phyloP scores from a whole-genome alignment of 148 eudicot species.

The Rhododendron williamsianum region DNA sequence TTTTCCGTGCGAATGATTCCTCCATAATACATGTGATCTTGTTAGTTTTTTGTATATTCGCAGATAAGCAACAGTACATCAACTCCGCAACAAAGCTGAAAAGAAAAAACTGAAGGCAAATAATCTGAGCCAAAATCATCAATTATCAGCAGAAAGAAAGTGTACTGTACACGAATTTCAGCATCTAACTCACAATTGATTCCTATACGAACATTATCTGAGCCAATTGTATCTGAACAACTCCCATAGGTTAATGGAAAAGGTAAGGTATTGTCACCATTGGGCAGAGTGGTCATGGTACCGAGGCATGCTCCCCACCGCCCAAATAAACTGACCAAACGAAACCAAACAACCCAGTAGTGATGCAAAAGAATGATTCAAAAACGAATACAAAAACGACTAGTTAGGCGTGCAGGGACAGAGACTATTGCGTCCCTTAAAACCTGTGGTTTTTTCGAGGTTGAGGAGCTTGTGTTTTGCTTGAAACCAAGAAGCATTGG shows the following conservation, averaged over 20 bases:
- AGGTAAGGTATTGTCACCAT: not conserved
- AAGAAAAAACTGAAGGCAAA: conserved; percentile 2
- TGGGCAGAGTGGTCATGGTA: conserved; percentile 2
- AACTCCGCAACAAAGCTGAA: not conserved
- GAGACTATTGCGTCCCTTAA: not conserved
- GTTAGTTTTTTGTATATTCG: not conserved
- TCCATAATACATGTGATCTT: not conserved
- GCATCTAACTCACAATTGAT: conserved; percentile 9
- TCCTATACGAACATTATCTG: conserved; percentile 7
- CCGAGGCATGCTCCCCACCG: not conserved
- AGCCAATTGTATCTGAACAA: not conserved
- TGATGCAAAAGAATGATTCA: conserved; percentile 18
- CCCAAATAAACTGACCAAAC: conserved; percentile 17
- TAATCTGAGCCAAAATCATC: not conserved
- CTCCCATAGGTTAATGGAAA: conserved; percentile 9
- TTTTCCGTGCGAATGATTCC: not conserved
- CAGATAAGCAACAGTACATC: not conserved
- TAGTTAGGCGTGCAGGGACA: not conserved
- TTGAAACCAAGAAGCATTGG: not conserved
- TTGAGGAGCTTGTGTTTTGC: not conserved
- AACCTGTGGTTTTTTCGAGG: not conserved
- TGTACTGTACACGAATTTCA: conserved; percentile 23
- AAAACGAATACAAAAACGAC: not conserved
- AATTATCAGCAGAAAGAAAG: conserved; percentile 12
- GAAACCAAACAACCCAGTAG: conserved; percentile 13